A percentile compares a stretch with the other conserved stretches of the same genome.
Conservation (phyloP, 805 yeast genomes). For the Candida caryicola region DNA sequence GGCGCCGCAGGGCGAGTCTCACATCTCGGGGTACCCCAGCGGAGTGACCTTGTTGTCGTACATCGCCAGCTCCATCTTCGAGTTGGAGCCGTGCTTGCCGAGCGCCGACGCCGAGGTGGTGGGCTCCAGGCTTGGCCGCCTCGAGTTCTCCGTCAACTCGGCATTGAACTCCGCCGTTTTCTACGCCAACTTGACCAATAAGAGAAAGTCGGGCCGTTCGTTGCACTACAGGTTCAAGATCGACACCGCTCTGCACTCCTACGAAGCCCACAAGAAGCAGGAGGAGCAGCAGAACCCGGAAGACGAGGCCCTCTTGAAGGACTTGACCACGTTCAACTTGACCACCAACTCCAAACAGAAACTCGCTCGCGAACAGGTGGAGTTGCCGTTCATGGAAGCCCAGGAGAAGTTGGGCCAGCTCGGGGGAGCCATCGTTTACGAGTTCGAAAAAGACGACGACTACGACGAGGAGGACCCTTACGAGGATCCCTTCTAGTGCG, state of each 20-base stretch:
- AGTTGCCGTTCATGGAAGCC: conserved; percentile 87
- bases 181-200: conserved; percentile 53
- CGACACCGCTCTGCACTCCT: conserved; percentile 46
- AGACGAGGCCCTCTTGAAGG: conserved; percentile 58
- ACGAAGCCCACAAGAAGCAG: conserved; percentile 26
- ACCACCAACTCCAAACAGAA: conserved; percentile 73
- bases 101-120: conserved; percentile 47
- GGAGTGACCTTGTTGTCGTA: conserved; percentile 53
- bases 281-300: conserved; percentile 30
- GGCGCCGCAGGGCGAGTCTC: conserved; percentile 38
- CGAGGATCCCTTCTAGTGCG: conserved; percentile 93
- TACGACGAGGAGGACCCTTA: conserved; percentile 98
- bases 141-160: conserved; percentile 45
- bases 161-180: conserved; percentile 49
- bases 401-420: conserved; percentile 57
- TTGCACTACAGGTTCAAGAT: conserved; percentile 52
- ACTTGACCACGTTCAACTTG: conserved; percentile 83
- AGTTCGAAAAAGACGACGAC: conserved; percentile 95
- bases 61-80: conserved; percentile 73
- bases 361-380: conserved; percentile 78
- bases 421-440: conserved; percentile 95
- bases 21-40: conserved; percentile 50
- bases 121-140: conserved; percentile 33
- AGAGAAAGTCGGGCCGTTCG: conserved; percentile 85
- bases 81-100: conserved; percentile 46